Evolutionary conservation across 345 rosid species (phyloP), one percentile per base, ranked within the genome.

Genomic region (Ailanthus altissimus): DNA sequence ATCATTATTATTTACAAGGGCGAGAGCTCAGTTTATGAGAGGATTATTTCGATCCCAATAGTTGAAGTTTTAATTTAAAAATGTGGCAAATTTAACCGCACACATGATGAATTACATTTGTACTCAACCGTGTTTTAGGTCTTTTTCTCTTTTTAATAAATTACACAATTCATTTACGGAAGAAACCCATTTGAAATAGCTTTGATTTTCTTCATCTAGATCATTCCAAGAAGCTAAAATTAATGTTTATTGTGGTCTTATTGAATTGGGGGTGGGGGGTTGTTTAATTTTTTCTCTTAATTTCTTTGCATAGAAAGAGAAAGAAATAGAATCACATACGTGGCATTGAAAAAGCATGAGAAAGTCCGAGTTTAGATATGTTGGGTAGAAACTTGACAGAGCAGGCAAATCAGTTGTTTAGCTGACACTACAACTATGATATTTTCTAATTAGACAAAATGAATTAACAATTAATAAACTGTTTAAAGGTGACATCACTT

Each of bases 371-470:
- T 83, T 86, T 91, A 84, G 86, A 89, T 85, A 90, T 80, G 80
- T 91, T 83, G 91, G 97, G 89, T 91, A 85, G 93, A 91, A 90
- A 89, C 89, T 86, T 86, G 77, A 76, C 73, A 49, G 84, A 84
- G 86, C 85, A 91, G 86, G 90, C 96, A 86, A 93, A 77, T 74
- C 84, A 89, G 90, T 87, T 84, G 87, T 87, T 87, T 89, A 86
- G 82, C 90, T 83, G 88, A 87, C 84, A 82, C 56, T 78, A 70
- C 68, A 79, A 73, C 79, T 74, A 58, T 59, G 65, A 42, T 58
- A 54, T 77, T 66, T 72, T 85, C 50, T 78, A 78, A 82, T 76
- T 20, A 63, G 23, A 78, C 28, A 71, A 76, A 36, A 20, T 6
- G 18, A 18, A 26, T 32, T 14, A 51, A 53, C 3, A 47, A 16